These are phyloP conservation scores for Stereum hirsutum DNA, from an alignment of 1,284 basidiomycete species.

Conservation along the genomic window DNA sequence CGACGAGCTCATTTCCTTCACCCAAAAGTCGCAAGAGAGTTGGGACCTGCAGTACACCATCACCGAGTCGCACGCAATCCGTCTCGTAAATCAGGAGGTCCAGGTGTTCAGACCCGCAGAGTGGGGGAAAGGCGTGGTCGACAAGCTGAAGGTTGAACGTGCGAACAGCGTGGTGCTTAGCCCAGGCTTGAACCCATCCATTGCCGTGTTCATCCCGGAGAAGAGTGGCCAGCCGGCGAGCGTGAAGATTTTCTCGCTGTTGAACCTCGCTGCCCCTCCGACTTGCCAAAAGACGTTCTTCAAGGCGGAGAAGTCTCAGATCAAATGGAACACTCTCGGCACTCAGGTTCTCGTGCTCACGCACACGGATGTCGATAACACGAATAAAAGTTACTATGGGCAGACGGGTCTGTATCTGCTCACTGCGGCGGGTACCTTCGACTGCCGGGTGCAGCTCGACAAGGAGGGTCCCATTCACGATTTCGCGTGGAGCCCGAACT, in stretches of 20 bases:
- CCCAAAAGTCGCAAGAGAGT: slow-evolving; percentile 76
- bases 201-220: slow-evolving; percentile 90
- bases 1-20: slow-evolving; percentile 72
- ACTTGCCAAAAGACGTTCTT: slow-evolving; percentile 87
- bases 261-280: slow-evolving; percentile 49
- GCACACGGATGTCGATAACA: slow-evolving; percentile 94
- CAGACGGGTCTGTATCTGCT: slow-evolving; percentile 94
- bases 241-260: slow-evolving; percentile 78
- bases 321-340: slow-evolving; percentile 96
- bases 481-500: slow-evolving; percentile 95
- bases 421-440: slow-evolving; percentile 92
- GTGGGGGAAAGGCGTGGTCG: slow-evolving; percentile 71
- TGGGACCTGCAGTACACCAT: slow-evolving; percentile 92
- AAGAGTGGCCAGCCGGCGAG: slow-evolving; percentile 95
- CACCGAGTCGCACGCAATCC: slow-evolving; percentile 83
- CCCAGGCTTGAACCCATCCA: slow-evolving; percentile 74
- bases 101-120: slow-evolving; percentile 82
- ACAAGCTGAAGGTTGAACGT: slow-evolving; percentile 79
- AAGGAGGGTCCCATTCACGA: slow-evolving; percentile 98
- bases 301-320: slow-evolving; percentile 89
- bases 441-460: slow-evolving; percentile 87
- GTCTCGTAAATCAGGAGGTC: slow-evolving; percentile 78
- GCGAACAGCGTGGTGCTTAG: slow-evolving; percentile 70
- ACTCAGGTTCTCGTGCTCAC: slow-evolving; percentile 84
- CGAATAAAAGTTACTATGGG: slow-evolving; percentile 97